Percentiles rank a stretch among this genome's conserved stretches.
phyloP scores from a whole-genome alignment of 106 monocot species.

The Apostasia ramifera region DNA sequence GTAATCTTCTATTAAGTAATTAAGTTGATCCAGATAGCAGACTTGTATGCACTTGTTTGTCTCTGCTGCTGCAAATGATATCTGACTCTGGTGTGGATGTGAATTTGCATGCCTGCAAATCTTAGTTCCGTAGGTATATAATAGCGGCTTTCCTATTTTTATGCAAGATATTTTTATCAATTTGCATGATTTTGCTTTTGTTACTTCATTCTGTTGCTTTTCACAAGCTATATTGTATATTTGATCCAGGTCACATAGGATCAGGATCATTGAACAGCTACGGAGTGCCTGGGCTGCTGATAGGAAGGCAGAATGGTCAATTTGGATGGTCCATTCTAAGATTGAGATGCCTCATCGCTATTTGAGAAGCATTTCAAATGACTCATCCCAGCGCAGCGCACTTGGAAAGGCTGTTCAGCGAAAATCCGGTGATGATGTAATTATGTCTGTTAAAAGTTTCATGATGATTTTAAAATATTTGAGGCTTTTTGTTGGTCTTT shows the following conservation, averaged over 20 bases:
- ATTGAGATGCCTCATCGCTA: slow-evolving; percentile 86
- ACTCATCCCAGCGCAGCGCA: slow-evolving; percentile 48
- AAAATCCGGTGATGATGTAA: slow-evolving; percentile 77
- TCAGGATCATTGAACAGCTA: slow-evolving; percentile 64
- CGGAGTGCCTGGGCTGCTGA: slow-evolving; percentile 61
- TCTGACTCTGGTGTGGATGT: background rate
- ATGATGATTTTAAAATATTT: background rate
- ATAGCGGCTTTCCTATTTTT: too few relatives aligned
- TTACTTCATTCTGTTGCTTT: background rate
- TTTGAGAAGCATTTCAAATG: slow-evolving; percentile 64
- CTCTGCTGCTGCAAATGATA: background rate
- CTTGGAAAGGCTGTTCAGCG: slow-evolving; percentile 54
- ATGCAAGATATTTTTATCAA: background rate
- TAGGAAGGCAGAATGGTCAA: slow-evolving; percentile 94
- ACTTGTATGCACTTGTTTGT: background rate
- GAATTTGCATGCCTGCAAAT: too few relatives aligned
- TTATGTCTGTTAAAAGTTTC: background rate
- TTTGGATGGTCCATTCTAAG: slow-evolving; percentile 96
- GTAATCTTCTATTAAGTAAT: too few relatives aligned
- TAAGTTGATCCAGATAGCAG: too few relatives aligned
- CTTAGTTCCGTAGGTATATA: too few relatives aligned
- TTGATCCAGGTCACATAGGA: slow-evolving; percentile 50
- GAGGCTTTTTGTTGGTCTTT: too few relatives aligned
- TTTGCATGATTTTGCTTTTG: background rate
- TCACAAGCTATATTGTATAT: background rate